These are phyloP conservation scores for Microascus cirrosus DNA, from an alignment of 2,329 filamentous ascomycete species.

Conservation along the genomic window DNA sequence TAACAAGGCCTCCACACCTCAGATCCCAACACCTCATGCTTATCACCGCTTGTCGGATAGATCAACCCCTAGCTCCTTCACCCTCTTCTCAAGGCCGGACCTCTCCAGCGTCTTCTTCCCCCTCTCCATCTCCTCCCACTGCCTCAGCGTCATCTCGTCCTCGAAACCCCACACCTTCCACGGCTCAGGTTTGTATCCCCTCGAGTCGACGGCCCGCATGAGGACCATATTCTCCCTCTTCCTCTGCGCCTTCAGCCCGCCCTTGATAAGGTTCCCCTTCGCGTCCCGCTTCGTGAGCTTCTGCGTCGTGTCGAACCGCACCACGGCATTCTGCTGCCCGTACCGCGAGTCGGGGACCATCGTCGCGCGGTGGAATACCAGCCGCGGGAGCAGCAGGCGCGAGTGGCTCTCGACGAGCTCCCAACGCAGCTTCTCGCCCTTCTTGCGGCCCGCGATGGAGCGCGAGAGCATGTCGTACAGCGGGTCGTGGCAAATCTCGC, in stretches of 20 bases:
- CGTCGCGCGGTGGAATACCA: conserved; percentile 42
- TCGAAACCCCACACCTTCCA: conserved; percentile 60
- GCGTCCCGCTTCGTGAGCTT: conserved; percentile 30
- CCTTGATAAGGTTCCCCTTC: conserved; percentile 28
- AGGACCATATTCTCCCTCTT: conserved; percentile 56
- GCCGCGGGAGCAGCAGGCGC: conserved; percentile 26
- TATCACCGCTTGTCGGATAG: background rate
- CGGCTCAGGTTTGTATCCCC: conserved; percentile 31
- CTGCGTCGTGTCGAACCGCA: conserved; percentile 47
- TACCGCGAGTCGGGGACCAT: conserved; percentile 19
- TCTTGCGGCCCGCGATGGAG: conserved; percentile 37
- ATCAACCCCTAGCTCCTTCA: conserved; percentile 9
- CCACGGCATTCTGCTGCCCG: conserved; percentile 41
- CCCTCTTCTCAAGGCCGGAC: conserved; percentile 11
- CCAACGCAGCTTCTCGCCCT: conserved; percentile 35
- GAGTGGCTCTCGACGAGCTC: conserved; percentile 40
- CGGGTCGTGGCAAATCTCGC: conserved; percentile 39
- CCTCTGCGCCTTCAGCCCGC: conserved; percentile 37
- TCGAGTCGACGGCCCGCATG: conserved; percentile 31
- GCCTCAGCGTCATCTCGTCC: conserved; percentile 37
- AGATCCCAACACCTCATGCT: background rate
- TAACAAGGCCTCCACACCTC: background rate
- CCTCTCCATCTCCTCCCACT: conserved; percentile 14
- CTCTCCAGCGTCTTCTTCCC: conserved; percentile 19
- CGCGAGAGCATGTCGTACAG: conserved; percentile 39